phyloP scores from a whole-genome alignment of 2,329 filamentous ascomycete genomes.

The Sporothrix mexicana region DNA sequence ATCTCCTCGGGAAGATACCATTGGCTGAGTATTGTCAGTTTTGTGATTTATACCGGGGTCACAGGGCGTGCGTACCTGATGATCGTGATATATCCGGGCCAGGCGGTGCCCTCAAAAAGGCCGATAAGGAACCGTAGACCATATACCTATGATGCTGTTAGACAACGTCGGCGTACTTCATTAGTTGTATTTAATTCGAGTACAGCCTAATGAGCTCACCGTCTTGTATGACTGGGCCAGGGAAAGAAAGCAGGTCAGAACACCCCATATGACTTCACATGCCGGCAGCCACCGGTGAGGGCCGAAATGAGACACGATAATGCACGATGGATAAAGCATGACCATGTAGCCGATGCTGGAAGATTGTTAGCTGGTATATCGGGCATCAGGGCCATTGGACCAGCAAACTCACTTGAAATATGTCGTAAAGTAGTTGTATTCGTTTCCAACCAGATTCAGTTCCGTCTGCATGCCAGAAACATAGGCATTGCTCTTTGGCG shows the following conservation, averaged over 20 bases:
- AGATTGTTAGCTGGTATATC: not conserved
- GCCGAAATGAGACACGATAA: conserved; percentile 33
- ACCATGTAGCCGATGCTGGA: conserved; percentile 33
- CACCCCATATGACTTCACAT: conserved; percentile 31
- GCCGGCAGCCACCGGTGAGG: conserved; percentile 27
- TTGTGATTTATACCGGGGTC: too few relatives aligned
- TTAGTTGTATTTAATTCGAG: too few relatives aligned
- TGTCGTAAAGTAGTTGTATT: conserved; percentile 50
- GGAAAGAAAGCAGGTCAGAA: conserved; percentile 33
- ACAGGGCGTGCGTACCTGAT: not conserved
- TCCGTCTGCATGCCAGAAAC: conserved; percentile 54
- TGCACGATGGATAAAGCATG: conserved; percentile 34
- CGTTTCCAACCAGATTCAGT: conserved; percentile 49
- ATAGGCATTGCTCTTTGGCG: conserved; percentile 50
- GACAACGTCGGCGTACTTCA: not conserved
- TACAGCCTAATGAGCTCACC: too few relatives aligned
- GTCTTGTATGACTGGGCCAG: conserved; percentile 21
- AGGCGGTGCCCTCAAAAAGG: conserved; percentile 23
- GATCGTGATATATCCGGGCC: conserved; percentile 28
- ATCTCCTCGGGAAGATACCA: conserved; percentile 34
- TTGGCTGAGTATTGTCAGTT: conserved; percentile 25
- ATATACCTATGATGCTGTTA: not conserved
- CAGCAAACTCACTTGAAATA: conserved; percentile 40
- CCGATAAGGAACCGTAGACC: conserved; percentile 26
- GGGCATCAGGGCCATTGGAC: too few relatives aligned